phyloP scores from a whole-genome alignment of 176 grass and related monocot species.

The Aegilops speltoides region DNA sequence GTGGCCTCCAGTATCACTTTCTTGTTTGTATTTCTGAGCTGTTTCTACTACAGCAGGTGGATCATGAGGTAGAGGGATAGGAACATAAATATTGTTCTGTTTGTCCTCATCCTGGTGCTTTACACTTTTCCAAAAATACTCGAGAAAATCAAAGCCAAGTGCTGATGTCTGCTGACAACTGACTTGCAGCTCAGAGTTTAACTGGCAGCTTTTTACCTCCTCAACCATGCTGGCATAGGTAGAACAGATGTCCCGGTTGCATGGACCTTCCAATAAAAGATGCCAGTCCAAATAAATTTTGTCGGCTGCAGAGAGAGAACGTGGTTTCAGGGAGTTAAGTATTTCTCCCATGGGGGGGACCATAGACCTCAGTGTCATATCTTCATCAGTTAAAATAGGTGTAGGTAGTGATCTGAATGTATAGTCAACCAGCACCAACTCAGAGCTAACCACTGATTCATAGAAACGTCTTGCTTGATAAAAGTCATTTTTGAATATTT shows the following conservation, averaged over 20 bases:
- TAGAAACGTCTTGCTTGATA: constrained; percentile 46
- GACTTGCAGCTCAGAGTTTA: constrained; percentile 54
- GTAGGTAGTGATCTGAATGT: constrained; percentile 81
- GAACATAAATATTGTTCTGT: constrained; percentile 24
- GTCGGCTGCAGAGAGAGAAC: constrained; percentile 67
- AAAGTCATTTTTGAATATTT: constrained; percentile 58
- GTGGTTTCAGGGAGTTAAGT: constrained; percentile 54
- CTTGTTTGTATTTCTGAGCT: constrained; percentile 30
- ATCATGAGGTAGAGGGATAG: constrained; percentile 28
- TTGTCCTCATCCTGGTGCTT: constrained; percentile 39
- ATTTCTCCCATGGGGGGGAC: constrained; percentile 39
- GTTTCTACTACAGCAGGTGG: constrained; percentile 33
- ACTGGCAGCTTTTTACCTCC: constrained; percentile 46
- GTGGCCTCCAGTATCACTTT: constrained; percentile 31
- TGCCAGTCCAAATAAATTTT: constrained; percentile 98
- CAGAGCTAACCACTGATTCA: constrained; percentile 81
- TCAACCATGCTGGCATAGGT: constrained; percentile 53
- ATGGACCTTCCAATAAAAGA: constrained; percentile 63
- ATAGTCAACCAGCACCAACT: constrained; percentile 72
- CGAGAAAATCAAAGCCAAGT: constrained; percentile 60
- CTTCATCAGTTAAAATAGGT: constrained; percentile 79
- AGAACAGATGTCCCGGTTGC: constrained; percentile 70
- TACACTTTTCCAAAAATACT: constrained; percentile 46
- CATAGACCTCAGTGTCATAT: constrained; percentile 46
- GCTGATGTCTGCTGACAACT: constrained; percentile 33